phyloP scores from a whole-genome alignment of 208 protist species.

The Crithidia mellificae region DNA sequence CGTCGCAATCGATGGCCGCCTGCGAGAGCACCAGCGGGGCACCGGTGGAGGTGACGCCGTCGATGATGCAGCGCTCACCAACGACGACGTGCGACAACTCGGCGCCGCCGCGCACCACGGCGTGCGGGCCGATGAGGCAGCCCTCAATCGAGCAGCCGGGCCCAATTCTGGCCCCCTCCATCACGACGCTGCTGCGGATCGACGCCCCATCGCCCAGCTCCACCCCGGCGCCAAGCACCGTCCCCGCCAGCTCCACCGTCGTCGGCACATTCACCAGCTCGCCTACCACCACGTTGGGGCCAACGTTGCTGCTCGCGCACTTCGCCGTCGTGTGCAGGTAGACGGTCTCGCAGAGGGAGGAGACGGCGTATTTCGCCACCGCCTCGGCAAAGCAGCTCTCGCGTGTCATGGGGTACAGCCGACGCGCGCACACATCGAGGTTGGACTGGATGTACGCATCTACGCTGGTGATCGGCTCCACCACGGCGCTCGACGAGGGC shows the following conservation, averaged over 20 bases:
- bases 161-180: constrained; percentile 66
- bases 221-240: constrained; percentile 58
- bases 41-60: constrained; percentile 22
- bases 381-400: constrained; percentile 84
- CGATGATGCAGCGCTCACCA: constrained; percentile 46
- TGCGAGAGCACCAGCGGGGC: constrained; percentile 20
- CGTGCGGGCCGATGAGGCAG: constrained; percentile 59
- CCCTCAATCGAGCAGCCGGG: constrained; percentile 50
- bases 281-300: constrained; percentile 70
- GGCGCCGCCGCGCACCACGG: constrained; percentile 45
- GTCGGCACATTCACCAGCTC: constrained; percentile 56
- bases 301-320: constrained; percentile 25
- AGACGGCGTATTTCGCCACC: constrained; percentile 67
- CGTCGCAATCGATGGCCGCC: constrained; percentile 25
- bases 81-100: constrained; percentile 66
- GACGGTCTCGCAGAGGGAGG: constrained; percentile 63
- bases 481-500: constrained; percentile 37
- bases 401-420: constrained; percentile 78
- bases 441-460: constrained; percentile 79
- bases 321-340: constrained; percentile 68
- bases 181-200: constrained; percentile 69
- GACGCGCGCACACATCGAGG: constrained; percentile 72
- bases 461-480: constrained; percentile 63
- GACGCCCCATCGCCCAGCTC: constrained; percentile 53
- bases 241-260: constrained; percentile 52